Percentiles rank a stretch among this genome's conserved stretches.
Evolutionary conservation across 2,329 filamentous ascomycete species (phyloP).

Genomic region (Cucurbitaria berberidis): DNA sequence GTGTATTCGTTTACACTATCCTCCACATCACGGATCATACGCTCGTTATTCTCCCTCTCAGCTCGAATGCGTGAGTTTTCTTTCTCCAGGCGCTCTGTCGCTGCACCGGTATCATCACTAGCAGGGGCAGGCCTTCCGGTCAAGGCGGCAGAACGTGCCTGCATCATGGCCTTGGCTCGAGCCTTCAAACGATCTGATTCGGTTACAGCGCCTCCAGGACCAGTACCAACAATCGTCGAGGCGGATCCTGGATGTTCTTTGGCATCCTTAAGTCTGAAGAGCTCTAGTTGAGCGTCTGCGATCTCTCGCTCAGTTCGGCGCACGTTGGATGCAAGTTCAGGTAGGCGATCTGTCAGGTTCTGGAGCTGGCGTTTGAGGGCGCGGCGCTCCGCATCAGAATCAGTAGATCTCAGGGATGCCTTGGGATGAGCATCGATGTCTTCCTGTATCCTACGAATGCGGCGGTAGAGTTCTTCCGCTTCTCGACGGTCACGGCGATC

Average conservation of each 20-base stretch:
- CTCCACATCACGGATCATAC: conserved; percentile 96
- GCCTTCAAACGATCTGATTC: conserved; percentile 95
- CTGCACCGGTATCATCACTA: conserved; percentile 74
- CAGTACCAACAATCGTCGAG: conserved; percentile 84
- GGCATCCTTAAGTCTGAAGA: conserved; percentile 92
- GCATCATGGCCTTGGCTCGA: conserved; percentile 97
- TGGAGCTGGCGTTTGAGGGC: conserved; percentile 89
- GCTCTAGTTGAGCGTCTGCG: conserved; percentile 85
- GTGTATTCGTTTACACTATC: conserved; percentile 92
- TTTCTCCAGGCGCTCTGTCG: conserved; percentile 84
- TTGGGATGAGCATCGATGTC: conserved; percentile 94
- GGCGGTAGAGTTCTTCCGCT: conserved; percentile 90
- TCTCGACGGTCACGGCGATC: conserved; percentile 90
- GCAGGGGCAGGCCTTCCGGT: conserved; percentile 81
- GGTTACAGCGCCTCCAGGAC: conserved; percentile 86
- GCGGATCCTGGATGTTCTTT: conserved; percentile 87
- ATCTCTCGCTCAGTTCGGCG: conserved; percentile 90
- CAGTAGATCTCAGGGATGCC: conserved; percentile 63
- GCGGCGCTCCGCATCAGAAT: conserved; percentile 87
- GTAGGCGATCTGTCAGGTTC: conserved; percentile 84
- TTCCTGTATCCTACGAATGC: conserved; percentile 88
- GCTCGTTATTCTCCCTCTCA: conserved; percentile 92
- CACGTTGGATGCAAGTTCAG: conserved; percentile 89
- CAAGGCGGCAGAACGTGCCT: conserved; percentile 90
- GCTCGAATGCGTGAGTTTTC: conserved; percentile 80